A percentile compares a stretch with the other conserved stretches of the same genome.
Conservation (phyloP, 139 green algal species). For the Chlamydomonas eustigma region DNA sequence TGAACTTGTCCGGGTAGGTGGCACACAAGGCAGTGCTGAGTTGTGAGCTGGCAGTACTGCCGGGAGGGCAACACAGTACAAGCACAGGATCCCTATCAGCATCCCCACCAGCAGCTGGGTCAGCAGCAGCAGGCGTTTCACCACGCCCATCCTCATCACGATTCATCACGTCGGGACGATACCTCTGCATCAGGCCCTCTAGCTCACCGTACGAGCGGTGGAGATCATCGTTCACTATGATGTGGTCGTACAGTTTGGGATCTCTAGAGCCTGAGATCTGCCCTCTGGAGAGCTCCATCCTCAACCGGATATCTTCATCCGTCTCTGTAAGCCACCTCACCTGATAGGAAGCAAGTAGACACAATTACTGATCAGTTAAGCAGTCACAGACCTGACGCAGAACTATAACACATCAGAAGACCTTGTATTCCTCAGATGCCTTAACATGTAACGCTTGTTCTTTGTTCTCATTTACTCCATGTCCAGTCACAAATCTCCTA, state of each 20-base stretch:
- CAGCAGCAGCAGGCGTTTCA: not conserved
- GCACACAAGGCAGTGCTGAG: conserved; percentile 16
- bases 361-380: too few relatives aligned
- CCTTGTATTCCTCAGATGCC: too few relatives aligned
- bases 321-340: conserved; percentile 43
- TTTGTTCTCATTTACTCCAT: too few relatives aligned
- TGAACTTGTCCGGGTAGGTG: conserved; percentile 42
- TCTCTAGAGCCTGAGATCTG: conserved; percentile 10
- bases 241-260: conserved; percentile 39
- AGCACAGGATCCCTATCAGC: conserved; percentile 26
- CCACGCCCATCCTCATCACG: conserved; percentile 19
- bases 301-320: conserved; percentile 41
- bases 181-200: conserved; percentile 38
- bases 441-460: too few relatives aligned
- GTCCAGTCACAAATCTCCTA: too few relatives aligned
- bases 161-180: conserved; percentile 53
- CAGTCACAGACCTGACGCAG: too few relatives aligned
- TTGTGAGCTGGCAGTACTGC: not conserved
- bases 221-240: conserved; percentile 47
- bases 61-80: conserved; percentile 30
- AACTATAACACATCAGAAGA: too few relatives aligned
- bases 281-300: conserved; percentile 21
- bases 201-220: conserved; percentile 40
- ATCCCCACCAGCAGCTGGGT: not conserved
- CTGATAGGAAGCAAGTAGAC: not conserved